Evolutionary conservation across 495 filamentous ascomycete species (phyloP).

Genomic region (Emericellopsis terricola): DNA sequence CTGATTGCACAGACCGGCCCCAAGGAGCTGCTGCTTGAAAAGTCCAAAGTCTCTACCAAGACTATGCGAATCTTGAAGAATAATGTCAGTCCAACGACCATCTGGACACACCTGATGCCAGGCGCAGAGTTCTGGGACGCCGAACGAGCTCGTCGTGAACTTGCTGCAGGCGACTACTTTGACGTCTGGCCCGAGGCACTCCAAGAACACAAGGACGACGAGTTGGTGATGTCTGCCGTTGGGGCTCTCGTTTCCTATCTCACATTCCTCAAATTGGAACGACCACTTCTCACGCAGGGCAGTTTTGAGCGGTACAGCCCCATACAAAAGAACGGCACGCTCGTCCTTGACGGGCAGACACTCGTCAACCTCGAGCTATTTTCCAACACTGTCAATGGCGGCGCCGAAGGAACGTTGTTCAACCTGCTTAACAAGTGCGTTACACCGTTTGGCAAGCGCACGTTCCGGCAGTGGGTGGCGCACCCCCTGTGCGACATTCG

Average conservation of each 20-base stretch:
- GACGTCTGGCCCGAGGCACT: conserved; percentile 66
- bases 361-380: conserved; percentile 97
- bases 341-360: conserved; percentile 91
- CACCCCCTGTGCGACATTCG: conserved; percentile 75
- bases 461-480: conserved; percentile 95
- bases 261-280: conserved; percentile 72
- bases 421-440: conserved; percentile 82
- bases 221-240: conserved; percentile 80
- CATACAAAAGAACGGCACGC: conserved; percentile 78
- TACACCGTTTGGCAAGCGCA: conserved; percentile 92
- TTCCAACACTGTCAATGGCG: conserved; percentile 80
- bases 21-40: conserved; percentile 80
- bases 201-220: conserved; percentile 53
- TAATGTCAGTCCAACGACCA: conserved; percentile 79
- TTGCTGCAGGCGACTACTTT: conserved; percentile 74
- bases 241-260: conserved; percentile 84
- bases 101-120: conserved; percentile 88
- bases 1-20: conserved; percentile 88
- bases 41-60: conserved; percentile 65
- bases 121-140: conserved; percentile 85
- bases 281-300: conserved; percentile 69
- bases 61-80: conserved; percentile 90
- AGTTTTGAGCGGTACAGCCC: conserved; percentile 89
- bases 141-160: conserved; percentile 61
- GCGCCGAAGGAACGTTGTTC: conserved; percentile 73